phyloP scores from a whole-genome alignment of 1,284 basidiomycete genomes.

The Gomphus bonarii region DNA sequence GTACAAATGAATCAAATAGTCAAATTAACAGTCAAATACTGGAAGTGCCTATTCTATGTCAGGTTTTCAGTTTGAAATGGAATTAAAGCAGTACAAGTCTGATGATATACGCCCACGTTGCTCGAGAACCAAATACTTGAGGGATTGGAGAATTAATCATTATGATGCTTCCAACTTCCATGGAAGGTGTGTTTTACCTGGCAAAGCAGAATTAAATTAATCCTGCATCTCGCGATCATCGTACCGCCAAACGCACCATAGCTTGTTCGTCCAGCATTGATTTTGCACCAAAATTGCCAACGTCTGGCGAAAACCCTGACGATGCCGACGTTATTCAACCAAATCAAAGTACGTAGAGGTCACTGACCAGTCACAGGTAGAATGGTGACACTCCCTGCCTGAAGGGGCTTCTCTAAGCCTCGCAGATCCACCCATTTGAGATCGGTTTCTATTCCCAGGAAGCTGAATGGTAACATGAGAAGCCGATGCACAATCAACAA shows the following conservation, averaged over 20 bases:
- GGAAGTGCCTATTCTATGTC: not conserved
- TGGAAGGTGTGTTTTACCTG: slow-evolving; percentile 7
- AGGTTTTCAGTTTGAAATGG: not conserved
- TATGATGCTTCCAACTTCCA: slow-evolving; percentile 8
- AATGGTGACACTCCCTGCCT: slow-evolving; percentile 26
- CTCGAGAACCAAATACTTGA: no score
- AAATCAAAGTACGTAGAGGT: not conserved
- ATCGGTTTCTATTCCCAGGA: slow-evolving; percentile 23
- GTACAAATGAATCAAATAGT: not conserved
- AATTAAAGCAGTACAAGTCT: not conserved
- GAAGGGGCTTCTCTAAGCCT: slow-evolving; percentile 21
- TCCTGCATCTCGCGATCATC: not conserved
- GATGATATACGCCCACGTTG: not conserved
- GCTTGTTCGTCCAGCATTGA: slow-evolving; percentile 12
- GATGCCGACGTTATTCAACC: not conserved
- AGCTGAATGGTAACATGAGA: slow-evolving; percentile 15
- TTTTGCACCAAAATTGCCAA: slow-evolving; percentile 14
- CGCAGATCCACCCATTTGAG: slow-evolving; percentile 27
- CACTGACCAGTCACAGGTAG: slow-evolving; percentile 22
- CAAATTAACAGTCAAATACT: not conserved
- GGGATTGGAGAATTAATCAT: not conserved
- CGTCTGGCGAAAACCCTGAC: slow-evolving; percentile 15
- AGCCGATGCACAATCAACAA: not conserved
- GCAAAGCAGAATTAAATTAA: not conserved
- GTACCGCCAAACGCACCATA: slow-evolving; percentile 12